These are phyloP conservation scores for Alternaria sp. DNA, from an alignment of 2,329 filamentous ascomycete species.

Conservation along the genomic window DNA sequence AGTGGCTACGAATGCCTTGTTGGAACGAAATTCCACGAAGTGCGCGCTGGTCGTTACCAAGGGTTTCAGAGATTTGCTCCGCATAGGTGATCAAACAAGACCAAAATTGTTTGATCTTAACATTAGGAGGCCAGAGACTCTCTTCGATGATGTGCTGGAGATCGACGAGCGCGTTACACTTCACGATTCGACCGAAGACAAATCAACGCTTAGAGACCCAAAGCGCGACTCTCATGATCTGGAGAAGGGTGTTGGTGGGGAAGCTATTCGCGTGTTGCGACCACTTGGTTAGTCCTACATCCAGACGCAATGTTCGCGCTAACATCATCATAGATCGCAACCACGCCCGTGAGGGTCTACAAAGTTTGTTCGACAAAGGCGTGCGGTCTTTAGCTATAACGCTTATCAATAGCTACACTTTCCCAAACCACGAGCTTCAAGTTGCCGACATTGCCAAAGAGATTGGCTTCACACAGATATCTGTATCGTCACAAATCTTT, in stretches of 20 bases:
- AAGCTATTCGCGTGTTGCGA: constrained; percentile 7
- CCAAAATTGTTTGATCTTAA: constrained; percentile 38
- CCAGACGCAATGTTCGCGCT: neutral
- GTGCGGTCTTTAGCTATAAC: constrained; percentile 50
- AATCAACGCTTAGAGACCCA: constrained; percentile 13
- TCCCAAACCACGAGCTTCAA: constrained; percentile 41
- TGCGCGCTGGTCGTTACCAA: constrained; percentile 31
- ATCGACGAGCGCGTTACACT: constrained; percentile 37
- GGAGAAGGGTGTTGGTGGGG: constrained; percentile 26
- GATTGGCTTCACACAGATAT: constrained; percentile 41
- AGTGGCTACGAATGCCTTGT: constrained; percentile 36
- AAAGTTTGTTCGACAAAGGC: constrained; percentile 43
- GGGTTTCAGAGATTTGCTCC: constrained; percentile 31
- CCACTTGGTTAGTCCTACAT: neutral
- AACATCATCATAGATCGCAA: constrained; percentile 5
- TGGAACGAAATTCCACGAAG: constrained; percentile 27
- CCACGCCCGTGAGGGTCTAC: constrained; percentile 20
- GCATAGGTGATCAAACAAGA: constrained; percentile 37
- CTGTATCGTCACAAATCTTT: constrained; percentile 35
- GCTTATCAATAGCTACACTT: constrained; percentile 47
- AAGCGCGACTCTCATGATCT: constrained; percentile 11
- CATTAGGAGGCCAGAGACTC: constrained; percentile 28
- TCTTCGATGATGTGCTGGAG: constrained; percentile 31
- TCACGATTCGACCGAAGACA: constrained; percentile 31
- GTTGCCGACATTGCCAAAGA: constrained; percentile 39